Evolutionary conservation across 2,329 filamentous ascomycete genomes (phyloP).

Genomic region (Lomentospora prolificans): DNA sequence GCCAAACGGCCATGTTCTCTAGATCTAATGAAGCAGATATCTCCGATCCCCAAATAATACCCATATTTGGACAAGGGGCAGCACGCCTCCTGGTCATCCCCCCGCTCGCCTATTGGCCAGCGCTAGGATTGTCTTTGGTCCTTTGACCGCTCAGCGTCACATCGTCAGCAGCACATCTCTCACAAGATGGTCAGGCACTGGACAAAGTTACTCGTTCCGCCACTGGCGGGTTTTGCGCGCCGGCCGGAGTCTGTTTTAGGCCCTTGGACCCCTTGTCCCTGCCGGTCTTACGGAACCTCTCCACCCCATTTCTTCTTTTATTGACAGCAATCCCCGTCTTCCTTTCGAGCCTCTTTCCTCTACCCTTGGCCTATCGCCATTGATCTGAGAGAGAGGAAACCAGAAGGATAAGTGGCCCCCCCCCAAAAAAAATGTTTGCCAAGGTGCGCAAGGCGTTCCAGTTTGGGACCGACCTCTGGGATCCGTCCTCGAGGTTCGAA

Average conservation of each 20-base stretch:
- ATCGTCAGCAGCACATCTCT: not conserved
- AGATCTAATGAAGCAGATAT: not conserved
- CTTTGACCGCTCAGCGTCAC: not conserved
- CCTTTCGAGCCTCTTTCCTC: no score
- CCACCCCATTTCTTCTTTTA: no score
- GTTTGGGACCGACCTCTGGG: constrained; percentile 34
- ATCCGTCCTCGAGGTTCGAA: constrained; percentile 56
- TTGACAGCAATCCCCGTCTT: no score
- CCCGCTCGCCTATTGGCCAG: not conserved
- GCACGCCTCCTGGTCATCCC: not conserved
- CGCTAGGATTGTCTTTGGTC: not conserved
- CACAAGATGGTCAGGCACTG: not conserved
- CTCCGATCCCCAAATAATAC: no score
- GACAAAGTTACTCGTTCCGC: no score
- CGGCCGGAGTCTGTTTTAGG: no score
- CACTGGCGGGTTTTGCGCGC: not conserved
- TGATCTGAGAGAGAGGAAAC: no score
- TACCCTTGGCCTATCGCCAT: no score
- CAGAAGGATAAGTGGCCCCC: not conserved
- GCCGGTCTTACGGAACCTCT: no score
- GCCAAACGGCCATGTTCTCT: no score
- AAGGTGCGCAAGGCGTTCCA: constrained; percentile 21
- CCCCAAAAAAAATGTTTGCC: not conserved
- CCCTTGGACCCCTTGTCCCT: no score
- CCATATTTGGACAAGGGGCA: no score